phyloP scores from a whole-genome alignment of 1,284 basidiomycete genomes.

The Ustilago cynodontis region DNA sequence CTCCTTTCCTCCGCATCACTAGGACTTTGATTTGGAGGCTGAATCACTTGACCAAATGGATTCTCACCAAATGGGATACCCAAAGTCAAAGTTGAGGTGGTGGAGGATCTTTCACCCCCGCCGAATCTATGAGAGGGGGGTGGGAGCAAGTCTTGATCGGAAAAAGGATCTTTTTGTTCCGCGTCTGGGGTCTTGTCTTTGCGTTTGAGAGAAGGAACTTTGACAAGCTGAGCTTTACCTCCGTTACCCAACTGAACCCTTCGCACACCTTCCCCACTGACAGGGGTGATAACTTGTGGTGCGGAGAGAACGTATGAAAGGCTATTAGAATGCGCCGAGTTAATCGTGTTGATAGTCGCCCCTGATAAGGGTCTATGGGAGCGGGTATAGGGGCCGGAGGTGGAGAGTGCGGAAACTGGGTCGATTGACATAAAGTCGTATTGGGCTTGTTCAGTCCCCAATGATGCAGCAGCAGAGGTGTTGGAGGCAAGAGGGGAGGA shows the following conservation, averaged over 20 bases:
- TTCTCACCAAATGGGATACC: conserved; percentile 49
- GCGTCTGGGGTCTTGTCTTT: conserved; percentile 10
- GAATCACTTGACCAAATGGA: conserved; percentile 21
- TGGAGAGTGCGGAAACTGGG: conserved; percentile 31
- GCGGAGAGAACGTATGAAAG: conserved; percentile 48
- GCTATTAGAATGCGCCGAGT: conserved; percentile 20
- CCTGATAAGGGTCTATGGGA: conserved; percentile 27
- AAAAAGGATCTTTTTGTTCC: conserved; percentile 23
- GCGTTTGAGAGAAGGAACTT: conserved; percentile 28
- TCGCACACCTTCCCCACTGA: conserved; percentile 33
- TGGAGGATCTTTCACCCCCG: conserved; percentile 3
- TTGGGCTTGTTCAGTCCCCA: background rate
- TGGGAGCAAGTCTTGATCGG: conserved; percentile 17
- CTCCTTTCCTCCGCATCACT: conserved; percentile 17
- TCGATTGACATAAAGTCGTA: conserved; percentile 55
- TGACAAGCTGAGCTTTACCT: conserved; percentile 49
- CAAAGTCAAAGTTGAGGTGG: conserved; percentile 30
- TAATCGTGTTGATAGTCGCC: conserved; percentile 45
- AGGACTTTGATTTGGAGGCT: conserved; percentile 13
- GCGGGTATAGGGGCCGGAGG: conserved; percentile 16
- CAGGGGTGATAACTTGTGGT: conserved; percentile 51
- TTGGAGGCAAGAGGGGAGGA: conserved; percentile 34
- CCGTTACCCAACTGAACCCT: conserved; percentile 45
- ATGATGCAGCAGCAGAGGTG: background rate
- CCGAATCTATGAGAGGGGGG: conserved; percentile 18